Evolutionary conservation across 2,329 filamentous ascomycete genomes (phyloP).

Genomic region (Chaetomium strumarium): DNA sequence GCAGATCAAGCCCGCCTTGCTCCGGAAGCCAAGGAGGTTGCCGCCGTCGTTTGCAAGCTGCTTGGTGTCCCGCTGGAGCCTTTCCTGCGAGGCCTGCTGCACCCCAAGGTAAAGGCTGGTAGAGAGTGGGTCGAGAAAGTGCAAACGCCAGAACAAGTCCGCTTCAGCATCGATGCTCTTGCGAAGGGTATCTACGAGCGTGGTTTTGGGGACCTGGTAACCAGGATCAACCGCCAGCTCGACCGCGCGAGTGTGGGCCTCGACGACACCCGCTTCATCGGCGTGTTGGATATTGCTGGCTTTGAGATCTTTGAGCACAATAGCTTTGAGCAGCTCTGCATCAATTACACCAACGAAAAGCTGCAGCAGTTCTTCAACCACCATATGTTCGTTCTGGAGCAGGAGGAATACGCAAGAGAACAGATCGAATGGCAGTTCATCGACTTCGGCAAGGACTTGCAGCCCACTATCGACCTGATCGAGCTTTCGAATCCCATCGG

Average conservation of each 20-base stretch:
- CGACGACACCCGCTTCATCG: constrained; percentile 93
- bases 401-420: constrained; percentile 95
- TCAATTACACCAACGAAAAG: constrained; percentile 99
- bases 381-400: constrained; percentile 98
- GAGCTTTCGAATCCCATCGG: constrained; percentile 95
- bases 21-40: constrained; percentile 66
- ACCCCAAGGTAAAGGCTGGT: constrained; percentile 91
- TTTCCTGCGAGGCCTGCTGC: constrained; percentile 82
- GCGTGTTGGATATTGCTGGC: constrained; percentile 95
- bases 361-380: constrained; percentile 99
- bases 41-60: constrained; percentile 73
- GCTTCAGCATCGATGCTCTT: constrained; percentile 80
- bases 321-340: constrained; percentile 97
- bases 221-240: constrained; percentile 84
- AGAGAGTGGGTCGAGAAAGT: constrained; percentile 98
- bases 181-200: constrained; percentile 98
- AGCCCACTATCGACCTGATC: constrained; percentile 96
- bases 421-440: constrained; percentile 99
- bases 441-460: constrained; percentile 93
- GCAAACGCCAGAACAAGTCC: constrained; percentile 93
- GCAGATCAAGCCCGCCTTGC: constrained; percentile 84
- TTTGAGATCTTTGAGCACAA: constrained; percentile 99
- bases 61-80: constrained; percentile 78
- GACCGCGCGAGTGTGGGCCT: constrained; percentile 76
- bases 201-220: constrained; percentile 86